Base-by-base conservation (phyloP, 768 basidiomycete species). In the Leccinellum albellum region DNA sequence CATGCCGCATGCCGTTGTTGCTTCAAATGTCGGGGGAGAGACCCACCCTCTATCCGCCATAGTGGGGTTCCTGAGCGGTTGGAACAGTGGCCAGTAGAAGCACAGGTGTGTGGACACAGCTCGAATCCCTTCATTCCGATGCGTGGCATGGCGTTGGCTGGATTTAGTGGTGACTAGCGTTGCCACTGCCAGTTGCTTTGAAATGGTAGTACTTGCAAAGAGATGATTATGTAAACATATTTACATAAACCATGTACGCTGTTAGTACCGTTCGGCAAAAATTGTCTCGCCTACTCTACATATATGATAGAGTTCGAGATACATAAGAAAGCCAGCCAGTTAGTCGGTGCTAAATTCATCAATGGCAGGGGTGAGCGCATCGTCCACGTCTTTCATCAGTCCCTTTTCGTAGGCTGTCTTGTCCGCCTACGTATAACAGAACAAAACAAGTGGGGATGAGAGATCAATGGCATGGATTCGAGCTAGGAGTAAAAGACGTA, bases 401-500 rank as follows among this genome's bases (percentile, higher is more conserved):
- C 3, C 7, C 45, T 46, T 23, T 15, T 24, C 45, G 15, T 13
- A 6, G 6, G 4, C 14, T 24, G 26, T 9, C 23, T 46, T 46
- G 15, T 26, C 45, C 45, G 24, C 45, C 45, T 46, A 13, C 15
- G 24, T 26, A 17, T 46, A 3, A 46, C 42, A 46, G 14, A 46
- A 46, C 14, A 46, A 26, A 46, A 17, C 2, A 46, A 46, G 14
- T 23, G 24, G 24, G 20, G 24, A 24, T 24, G 45, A 24, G 14
- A 44, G 13, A 44, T 6, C 6, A 3, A 17, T 45, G n/a, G n/a
- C 31, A 26, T 6, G 56, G 13, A 31, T 40, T 37, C 10, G 32
- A n/a, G 50, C 8, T 44, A 24, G n/a, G 45, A 29, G 10, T 2
- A 45, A 29, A 46, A 42, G 33, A 57, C 61, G 46, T 33, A 62